A percentile compares a stretch with the other conserved stretches of the same genome.
phyloP scores from a whole-genome alignment of 2,329 filamentous ascomycete genomes.

The Escovopsis sp. region DNA sequence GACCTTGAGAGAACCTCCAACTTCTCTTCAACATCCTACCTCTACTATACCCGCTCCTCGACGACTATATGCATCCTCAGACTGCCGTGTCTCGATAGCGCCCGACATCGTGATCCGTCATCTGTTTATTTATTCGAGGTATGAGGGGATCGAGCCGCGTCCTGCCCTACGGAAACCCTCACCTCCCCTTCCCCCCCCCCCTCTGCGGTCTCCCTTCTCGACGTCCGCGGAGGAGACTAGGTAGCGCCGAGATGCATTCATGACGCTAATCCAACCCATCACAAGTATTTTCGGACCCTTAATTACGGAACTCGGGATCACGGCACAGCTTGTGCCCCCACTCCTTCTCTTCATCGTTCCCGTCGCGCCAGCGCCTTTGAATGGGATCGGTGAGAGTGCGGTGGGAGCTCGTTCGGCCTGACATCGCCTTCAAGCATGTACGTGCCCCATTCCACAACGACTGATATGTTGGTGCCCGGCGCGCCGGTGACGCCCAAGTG shows the following conservation, averaged over 20 bases:
- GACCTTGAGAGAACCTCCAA: conserved; percentile 5
- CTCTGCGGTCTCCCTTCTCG: not conserved
- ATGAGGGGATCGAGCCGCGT: too few relatives aligned
- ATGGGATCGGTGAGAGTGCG: conserved; percentile 8
- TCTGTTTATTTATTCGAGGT: too few relatives aligned
- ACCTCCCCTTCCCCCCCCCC: not conserved
- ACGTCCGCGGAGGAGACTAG: not conserved
- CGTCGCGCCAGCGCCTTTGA: conserved; percentile 5
- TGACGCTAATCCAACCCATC: not conserved
- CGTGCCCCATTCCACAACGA: conserved; percentile 2
- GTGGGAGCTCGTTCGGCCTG: conserved; percentile 8
- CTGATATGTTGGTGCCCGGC: not conserved
- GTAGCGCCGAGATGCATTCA: not conserved
- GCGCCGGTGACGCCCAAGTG: not conserved
- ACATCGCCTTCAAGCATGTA: conserved; percentile 12
- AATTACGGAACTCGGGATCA: not conserved
- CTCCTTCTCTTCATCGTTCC: not conserved
- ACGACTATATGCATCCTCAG: conserved; percentile 5
- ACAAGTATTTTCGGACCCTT: too few relatives aligned
- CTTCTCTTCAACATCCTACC: conserved; percentile 4
- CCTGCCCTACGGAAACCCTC: too few relatives aligned
- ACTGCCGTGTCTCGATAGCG: not conserved
- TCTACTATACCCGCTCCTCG: conserved; percentile 1
- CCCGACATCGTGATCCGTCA: not conserved
- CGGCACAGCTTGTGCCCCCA: not conserved